These are phyloP conservation scores for Ilyonectria mors-panacis DNA, from an alignment of 2,329 filamentous ascomycete species.

Conservation along the genomic window DNA sequence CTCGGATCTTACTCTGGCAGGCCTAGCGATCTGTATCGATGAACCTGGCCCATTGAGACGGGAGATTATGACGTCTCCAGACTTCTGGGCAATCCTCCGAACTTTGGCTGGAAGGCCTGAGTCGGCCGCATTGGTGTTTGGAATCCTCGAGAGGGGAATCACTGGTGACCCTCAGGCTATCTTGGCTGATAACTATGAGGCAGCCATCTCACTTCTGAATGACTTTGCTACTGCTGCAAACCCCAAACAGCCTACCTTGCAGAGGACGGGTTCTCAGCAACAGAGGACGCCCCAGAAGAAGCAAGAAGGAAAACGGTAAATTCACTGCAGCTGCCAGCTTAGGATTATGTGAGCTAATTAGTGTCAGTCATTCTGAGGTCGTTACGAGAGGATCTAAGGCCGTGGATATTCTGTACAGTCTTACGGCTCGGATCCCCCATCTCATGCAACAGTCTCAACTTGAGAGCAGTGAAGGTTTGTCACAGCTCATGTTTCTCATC, in stretches of 20 bases:
- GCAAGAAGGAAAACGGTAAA: slow-evolving; percentile 48
- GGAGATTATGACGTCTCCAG: slow-evolving; percentile 95
- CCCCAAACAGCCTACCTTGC: slow-evolving; percentile 78
- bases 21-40: slow-evolving; percentile 84
- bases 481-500: background rate
- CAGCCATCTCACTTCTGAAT: slow-evolving; percentile 86
- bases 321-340: background rate
- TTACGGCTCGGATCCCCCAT: slow-evolving; percentile 84
- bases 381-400: slow-evolving; percentile 86
- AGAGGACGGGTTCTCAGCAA: slow-evolving; percentile 71
- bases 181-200: slow-evolving; percentile 95
- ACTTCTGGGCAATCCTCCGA: slow-evolving; percentile 95
- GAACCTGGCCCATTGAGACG: slow-evolving; percentile 84
- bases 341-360: background rate
- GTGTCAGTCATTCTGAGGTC: slow-evolving; percentile 60
- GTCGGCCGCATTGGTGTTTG: slow-evolving; percentile 84
- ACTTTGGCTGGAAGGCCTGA: slow-evolving; percentile 78
- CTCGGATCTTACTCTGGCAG: slow-evolving; percentile 82
- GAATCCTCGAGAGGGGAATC: slow-evolving; percentile 85
- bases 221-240: slow-evolving; percentile 90
- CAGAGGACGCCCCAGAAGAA: slow-evolving; percentile 51
- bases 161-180: slow-evolving; percentile 84
- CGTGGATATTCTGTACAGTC: slow-evolving; percentile 83
- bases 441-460: slow-evolving; percentile 95
- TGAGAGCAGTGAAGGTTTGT: slow-evolving; percentile 83